Evolutionary conservation across 2,329 filamentous ascomycete genomes (phyloP).

Genomic region (Hymenoscyphus linearis): DNA sequence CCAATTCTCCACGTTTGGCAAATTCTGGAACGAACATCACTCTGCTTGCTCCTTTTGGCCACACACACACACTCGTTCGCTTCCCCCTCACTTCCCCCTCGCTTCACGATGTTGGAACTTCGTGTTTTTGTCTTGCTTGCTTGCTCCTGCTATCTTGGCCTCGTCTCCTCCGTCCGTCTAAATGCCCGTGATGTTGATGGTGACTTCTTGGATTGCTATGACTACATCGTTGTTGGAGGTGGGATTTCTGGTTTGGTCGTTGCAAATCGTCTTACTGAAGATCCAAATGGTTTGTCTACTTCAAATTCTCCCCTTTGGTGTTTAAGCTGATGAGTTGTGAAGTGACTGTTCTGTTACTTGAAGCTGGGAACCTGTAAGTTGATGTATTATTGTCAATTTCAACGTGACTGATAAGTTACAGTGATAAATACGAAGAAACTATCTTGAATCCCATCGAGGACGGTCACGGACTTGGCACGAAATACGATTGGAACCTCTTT

Average conservation of each 20-base stretch:
- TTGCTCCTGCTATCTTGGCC: background rate
- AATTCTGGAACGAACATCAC: background rate
- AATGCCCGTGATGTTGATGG: slow-evolving; percentile 19
- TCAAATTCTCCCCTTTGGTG: background rate
- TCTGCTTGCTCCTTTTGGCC: background rate
- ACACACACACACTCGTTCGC: background rate
- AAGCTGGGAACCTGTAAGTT: slow-evolving; percentile 24
- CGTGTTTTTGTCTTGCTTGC: background rate
- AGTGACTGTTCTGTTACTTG: slow-evolving; percentile 26
- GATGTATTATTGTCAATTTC: background rate
- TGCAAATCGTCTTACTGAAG: slow-evolving; percentile 39
- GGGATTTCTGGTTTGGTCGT: slow-evolving; percentile 42
- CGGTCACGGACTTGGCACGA: slow-evolving; percentile 31
- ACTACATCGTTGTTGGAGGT: slow-evolving; percentile 42
- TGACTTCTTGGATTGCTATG: slow-evolving; percentile 29
- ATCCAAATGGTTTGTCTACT: slow-evolving; percentile 15
- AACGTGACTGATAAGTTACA: slow-evolving; percentile 7
- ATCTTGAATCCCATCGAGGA: slow-evolving; percentile 24
- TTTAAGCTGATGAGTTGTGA: slow-evolving; percentile 3
- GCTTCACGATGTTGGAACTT: background rate
- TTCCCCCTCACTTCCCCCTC: background rate
- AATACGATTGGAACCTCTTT: slow-evolving; percentile 39
- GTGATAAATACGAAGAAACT: slow-evolving; percentile 24
- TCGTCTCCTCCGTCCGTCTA: slow-evolving; percentile 14
- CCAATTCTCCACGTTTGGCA: background rate